Base-by-base conservation (phyloP, 2,329 filamentous ascomycete species). In the Claviceps cyperi region DNA sequence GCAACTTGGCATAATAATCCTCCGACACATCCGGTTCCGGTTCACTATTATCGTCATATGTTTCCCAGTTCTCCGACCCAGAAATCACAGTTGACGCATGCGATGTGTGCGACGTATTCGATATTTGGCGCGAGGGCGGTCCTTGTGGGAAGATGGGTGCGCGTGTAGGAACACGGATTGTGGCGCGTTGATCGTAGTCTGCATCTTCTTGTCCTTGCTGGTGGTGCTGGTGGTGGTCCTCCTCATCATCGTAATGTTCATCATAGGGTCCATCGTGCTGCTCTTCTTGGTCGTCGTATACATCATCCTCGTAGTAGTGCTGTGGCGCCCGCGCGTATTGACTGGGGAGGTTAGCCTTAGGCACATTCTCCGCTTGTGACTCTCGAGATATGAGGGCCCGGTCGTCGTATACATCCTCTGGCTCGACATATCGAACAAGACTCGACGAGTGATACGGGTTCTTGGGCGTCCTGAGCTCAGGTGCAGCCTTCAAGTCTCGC, bases 11-110 rank as follows among this genome's bases (percentile, higher is more conserved):
- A 60, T 87, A 87, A 65, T 94, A 94, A 9, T 80, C 75, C 53
- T 92, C 86, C 4, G 81, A 82, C 0, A 77, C 78, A 62, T 95
- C 89, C 22, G 76, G 74, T 59, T 88, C 85, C 0, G 83, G 79
- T 59, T 88, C 83, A 53, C 84, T 88, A 56, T 77, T 80, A 63
- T 94, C 87, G 58, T 92, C 90, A 59, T 92, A 97, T 9, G 90
- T 95, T 67, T 97, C 91, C 91, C 91, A 97, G 64, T 97, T 97
- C 67, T 97, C 91, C 3, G 87, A 94, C 1, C 86, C 87, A 5
- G 86, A 88, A 24, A 85, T 75, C 21, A 75, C 75, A 1, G 84
- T 87, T n/a, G 86, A 90, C 0, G 82, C 79, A 56, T 81, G 81
- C 40, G 86, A 90, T 28, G 4, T 2, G 8, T 28, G 28, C 1